Conservation (phyloP, 2,329 filamentous ascomycete genomes). For the Exophiala calicioides region DNA sequence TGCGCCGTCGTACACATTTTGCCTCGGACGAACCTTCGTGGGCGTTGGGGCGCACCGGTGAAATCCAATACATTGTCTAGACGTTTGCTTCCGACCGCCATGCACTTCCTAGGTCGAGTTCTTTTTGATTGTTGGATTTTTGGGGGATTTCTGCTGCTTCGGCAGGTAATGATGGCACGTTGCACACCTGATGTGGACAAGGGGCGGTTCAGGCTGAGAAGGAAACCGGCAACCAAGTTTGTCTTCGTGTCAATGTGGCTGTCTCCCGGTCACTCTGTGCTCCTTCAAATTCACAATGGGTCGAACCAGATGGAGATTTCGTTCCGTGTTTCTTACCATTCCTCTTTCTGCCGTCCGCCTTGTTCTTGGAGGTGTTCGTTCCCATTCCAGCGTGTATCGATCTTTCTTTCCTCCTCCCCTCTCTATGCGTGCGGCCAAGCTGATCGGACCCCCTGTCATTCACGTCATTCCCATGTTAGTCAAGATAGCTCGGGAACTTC, state of each 20-base stretch:
- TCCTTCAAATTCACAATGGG: conserved; percentile 10
- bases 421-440: too few species aligned
- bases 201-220: conserved; percentile 4
- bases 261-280: conserved; percentile 2
- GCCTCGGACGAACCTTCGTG: conserved; percentile 13
- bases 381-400: too few species aligned
- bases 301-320: conserved; percentile 6
- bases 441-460: too few species aligned
- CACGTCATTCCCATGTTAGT: too few species aligned
- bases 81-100: conserved; percentile 27
- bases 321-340: conserved; percentile 1
- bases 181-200: conserved; percentile 11
- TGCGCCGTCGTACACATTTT: neutral
- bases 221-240: neutral
- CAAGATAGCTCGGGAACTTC: too few species aligned
- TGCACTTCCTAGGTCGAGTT: conserved; percentile 16
- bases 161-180: conserved; percentile 27
- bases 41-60: conserved; percentile 25
- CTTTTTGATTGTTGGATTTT: conserved; percentile 20
- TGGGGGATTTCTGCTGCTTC: conserved; percentile 10
- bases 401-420: neutral
- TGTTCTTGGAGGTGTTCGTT: too few species aligned
- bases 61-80: conserved; percentile 25
- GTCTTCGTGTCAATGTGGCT: conserved; percentile 1
- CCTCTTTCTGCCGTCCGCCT: neutral